These are phyloP conservation scores for Polyporus tsugae DNA, from an alignment of 1,284 basidiomycete species.

Conservation along the genomic window DNA sequence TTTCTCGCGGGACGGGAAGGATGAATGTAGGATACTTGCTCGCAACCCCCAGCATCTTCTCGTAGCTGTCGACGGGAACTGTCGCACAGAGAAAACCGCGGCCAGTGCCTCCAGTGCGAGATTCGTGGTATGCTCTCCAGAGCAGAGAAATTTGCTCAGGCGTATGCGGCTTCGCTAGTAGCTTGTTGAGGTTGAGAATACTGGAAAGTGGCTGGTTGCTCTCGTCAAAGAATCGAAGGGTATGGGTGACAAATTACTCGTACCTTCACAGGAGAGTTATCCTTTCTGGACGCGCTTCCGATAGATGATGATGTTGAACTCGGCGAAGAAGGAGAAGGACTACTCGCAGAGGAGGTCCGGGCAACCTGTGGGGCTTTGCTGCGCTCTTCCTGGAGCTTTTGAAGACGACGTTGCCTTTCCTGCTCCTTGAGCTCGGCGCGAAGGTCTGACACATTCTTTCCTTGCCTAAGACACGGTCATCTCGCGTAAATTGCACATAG, in stretches of 20 bases:
- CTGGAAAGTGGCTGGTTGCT: slow-evolving; percentile 75
- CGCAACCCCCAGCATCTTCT: slow-evolving; percentile 71
- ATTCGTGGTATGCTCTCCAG: slow-evolving; percentile 91
- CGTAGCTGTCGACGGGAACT: slow-evolving; percentile 78
- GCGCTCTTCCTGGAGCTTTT: slow-evolving; percentile 37
- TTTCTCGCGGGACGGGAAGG: slow-evolving; percentile 73
- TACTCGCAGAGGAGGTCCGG: slow-evolving; percentile 32
- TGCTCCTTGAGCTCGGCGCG: slow-evolving; percentile 41
- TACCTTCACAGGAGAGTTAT: slow-evolving; percentile 77
- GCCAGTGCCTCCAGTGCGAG: slow-evolving; percentile 78
- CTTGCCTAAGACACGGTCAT: slow-evolving; percentile 32
- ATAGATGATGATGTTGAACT: slow-evolving; percentile 23
- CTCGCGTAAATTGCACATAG: slow-evolving; percentile 9
- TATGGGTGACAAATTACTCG: slow-evolving; percentile 15
- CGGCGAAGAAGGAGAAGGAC: slow-evolving; percentile 26
- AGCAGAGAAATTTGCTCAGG: slow-evolving; percentile 77
- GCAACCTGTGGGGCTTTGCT: slow-evolving; percentile 32
- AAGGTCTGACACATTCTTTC: slow-evolving; percentile 42
- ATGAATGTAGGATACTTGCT: slow-evolving; percentile 80
- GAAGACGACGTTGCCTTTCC: slow-evolving; percentile 39
- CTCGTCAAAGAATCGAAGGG: not conserved
- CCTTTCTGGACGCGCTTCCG: slow-evolving; percentile 53
- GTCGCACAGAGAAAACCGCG: slow-evolving; percentile 85
- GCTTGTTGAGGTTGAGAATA: slow-evolving; percentile 80
- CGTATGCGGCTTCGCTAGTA: slow-evolving; percentile 77